phyloP scores from a whole-genome alignment of 305 asterid genomes.

The Fraxinus angustifolia region DNA sequence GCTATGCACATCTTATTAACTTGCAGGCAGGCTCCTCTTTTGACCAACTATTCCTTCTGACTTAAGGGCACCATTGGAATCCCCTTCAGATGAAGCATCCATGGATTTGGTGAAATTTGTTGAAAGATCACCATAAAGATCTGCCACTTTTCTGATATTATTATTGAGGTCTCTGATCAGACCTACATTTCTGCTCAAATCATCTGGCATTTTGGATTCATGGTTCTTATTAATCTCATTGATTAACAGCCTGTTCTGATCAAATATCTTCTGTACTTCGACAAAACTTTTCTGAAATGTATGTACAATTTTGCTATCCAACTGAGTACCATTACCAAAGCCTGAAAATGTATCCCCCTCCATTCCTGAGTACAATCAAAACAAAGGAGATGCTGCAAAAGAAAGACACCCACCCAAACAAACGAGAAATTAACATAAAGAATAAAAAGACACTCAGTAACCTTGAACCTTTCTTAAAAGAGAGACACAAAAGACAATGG shows the following conservation, averaged over 20 bases:
- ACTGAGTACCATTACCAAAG: slow-evolving; percentile 50
- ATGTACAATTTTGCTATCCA: slow-evolving; percentile 69
- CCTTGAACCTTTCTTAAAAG: not conserved
- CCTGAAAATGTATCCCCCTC: slow-evolving; percentile 70
- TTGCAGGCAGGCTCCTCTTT: slow-evolving; percentile 60
- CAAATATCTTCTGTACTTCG: slow-evolving; percentile 72
- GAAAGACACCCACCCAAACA: not conserved
- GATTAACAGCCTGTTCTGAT: slow-evolving; percentile 74
- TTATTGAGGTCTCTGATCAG: slow-evolving; percentile 74
- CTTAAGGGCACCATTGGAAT: slow-evolving; percentile 51
- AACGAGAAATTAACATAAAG: not conserved
- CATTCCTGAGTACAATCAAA: slow-evolving; percentile 38
- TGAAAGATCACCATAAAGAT: slow-evolving; percentile 76
- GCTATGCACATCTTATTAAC: not conserved
- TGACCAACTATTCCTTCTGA: slow-evolving; percentile 49
- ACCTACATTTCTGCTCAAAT: slow-evolving; percentile 75
- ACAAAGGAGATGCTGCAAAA: slow-evolving; percentile 26
- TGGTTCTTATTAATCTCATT: slow-evolving; percentile 84
- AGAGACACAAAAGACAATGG: not conserved
- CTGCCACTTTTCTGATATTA: slow-evolving; percentile 76
- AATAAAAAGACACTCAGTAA: not conserved
- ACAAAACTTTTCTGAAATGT: slow-evolving; percentile 79
- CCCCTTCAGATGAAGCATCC: slow-evolving; percentile 79
- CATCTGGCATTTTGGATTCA: slow-evolving; percentile 79
- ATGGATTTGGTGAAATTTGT: slow-evolving; percentile 53